A percentile compares a stretch with the other conserved stretches of the same genome.
phyloP scores from a whole-genome alignment of 108 stramenopile species.

The Mayamaea pseudoterrestris region DNA sequence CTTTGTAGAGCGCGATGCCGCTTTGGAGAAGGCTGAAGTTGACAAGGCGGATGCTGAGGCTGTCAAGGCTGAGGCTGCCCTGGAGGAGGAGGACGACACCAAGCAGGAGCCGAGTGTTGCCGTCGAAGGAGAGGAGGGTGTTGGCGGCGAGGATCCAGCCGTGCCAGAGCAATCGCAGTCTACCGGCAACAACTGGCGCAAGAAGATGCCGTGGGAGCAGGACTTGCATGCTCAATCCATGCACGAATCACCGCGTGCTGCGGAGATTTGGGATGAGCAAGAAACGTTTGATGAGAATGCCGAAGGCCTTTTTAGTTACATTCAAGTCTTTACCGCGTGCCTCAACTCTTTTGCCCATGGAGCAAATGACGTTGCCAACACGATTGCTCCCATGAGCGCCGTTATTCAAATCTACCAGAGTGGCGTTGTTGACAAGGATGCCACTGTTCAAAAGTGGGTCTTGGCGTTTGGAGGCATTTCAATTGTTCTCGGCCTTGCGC shows the following conservation, averaged over 20 bases:
- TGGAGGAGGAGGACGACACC: not conserved
- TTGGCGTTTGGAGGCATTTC: slow-evolving; percentile 43
- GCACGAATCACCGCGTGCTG: slow-evolving; percentile 14
- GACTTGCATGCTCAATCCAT: slow-evolving; percentile 14
- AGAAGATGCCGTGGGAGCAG: too few species aligned
- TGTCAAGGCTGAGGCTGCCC: not conserved
- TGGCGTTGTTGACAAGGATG: slow-evolving; percentile 12
- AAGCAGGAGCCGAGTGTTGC: too few species aligned
- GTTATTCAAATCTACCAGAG: slow-evolving; percentile 35
- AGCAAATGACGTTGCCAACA: slow-evolving; percentile 64
- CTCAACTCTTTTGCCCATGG: slow-evolving; percentile 61
- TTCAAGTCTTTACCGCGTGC: slow-evolving; percentile 66
- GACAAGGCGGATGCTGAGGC: not conserved
- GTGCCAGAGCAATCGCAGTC: slow-evolving; percentile 1
- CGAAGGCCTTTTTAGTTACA: slow-evolving; percentile 41
- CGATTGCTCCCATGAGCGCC: slow-evolving; percentile 54
- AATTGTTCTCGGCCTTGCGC: slow-evolving; percentile 37
- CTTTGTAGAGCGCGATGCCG: not conserved
- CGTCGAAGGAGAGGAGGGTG: not conserved
- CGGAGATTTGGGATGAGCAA: slow-evolving; percentile 34
- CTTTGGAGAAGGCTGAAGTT: slow-evolving; percentile 3
- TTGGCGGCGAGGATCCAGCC: not conserved
- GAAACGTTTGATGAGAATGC: slow-evolving; percentile 31
- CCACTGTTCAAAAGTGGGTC: slow-evolving; percentile 35
- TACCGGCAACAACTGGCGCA: slow-evolving; percentile 7